These are phyloP conservation scores for Acanthamoeba lenticulata DNA, from an alignment of 208 protist genomes.

Conservation along the genomic window DNA sequence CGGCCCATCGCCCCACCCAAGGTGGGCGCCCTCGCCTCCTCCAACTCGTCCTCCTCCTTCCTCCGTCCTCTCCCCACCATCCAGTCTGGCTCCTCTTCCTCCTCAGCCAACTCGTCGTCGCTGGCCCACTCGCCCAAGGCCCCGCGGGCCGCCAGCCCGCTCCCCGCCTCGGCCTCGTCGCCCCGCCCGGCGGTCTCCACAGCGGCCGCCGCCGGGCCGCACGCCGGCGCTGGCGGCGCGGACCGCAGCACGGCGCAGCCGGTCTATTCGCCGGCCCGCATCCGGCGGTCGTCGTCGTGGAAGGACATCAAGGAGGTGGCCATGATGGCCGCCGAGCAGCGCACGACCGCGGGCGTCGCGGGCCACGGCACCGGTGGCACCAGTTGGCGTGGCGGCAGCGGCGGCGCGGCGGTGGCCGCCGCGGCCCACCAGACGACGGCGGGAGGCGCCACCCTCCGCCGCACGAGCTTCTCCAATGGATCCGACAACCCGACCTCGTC, in stretches of 20 bases:
- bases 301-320: constrained; percentile 31
- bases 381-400: neutral
- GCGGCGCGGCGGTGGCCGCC: neutral
- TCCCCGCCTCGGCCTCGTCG: neutral
- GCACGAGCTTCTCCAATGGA: neutral
- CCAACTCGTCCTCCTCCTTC: neutral
- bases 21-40: neutral
- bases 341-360: neutral
- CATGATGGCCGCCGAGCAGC: neutral
- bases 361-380: neutral
- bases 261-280: neutral
- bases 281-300: constrained; percentile 11
- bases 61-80: neutral
- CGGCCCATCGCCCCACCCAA: neutral
- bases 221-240: neutral
- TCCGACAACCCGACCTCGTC: neutral
- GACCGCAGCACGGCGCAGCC: neutral
- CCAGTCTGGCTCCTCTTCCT: neutral
- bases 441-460: neutral
- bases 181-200: neutral
- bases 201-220: neutral
- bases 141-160: neutral
- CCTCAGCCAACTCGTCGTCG: neutral
- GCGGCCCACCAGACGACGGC: too few relatives aligned
- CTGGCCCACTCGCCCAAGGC: neutral